Percentiles rank a stretch among this genome's conserved stretches.
Evolutionary conservation across 345 rosid species (phyloP).

Genomic region (Clausena lansium): DNA sequence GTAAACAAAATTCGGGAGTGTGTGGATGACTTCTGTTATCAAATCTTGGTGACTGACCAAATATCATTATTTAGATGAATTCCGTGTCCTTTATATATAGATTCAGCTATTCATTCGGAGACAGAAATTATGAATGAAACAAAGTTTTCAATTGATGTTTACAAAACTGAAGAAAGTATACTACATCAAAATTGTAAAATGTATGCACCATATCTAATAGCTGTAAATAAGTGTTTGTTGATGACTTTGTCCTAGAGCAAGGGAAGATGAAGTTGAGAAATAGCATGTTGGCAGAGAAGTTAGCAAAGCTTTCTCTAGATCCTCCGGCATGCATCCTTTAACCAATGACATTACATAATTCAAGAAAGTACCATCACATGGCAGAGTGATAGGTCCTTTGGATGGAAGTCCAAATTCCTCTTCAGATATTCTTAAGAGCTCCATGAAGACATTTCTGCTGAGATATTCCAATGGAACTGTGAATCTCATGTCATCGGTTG

Average conservation of each 20-base stretch:
- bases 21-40: neutral
- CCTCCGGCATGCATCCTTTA: constrained; percentile 16
- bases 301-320: constrained; percentile 33
- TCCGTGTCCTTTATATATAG: neutral
- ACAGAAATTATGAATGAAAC: neutral
- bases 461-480: constrained; percentile 24
- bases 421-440: constrained; percentile 35
- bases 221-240: constrained; percentile 12
- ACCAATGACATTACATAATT: constrained; percentile 19
- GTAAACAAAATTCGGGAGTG: neutral
- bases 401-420: constrained; percentile 36
- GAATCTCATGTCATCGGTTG: constrained; percentile 13
- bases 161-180: neutral
- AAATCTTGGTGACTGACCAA: neutral
- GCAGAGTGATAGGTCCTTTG: constrained; percentile 27
- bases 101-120: neutral
- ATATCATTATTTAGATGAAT: neutral
- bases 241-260: neutral
- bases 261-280: neutral
- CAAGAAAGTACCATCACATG: constrained; percentile 27
- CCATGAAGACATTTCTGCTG: constrained; percentile 19
- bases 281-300: neutral
- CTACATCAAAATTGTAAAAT: neutral
- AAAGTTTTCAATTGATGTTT: neutral
- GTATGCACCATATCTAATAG: neutral